phyloP scores from a whole-genome alignment of 345 rosid species.

The Camelina sativa region DNA sequence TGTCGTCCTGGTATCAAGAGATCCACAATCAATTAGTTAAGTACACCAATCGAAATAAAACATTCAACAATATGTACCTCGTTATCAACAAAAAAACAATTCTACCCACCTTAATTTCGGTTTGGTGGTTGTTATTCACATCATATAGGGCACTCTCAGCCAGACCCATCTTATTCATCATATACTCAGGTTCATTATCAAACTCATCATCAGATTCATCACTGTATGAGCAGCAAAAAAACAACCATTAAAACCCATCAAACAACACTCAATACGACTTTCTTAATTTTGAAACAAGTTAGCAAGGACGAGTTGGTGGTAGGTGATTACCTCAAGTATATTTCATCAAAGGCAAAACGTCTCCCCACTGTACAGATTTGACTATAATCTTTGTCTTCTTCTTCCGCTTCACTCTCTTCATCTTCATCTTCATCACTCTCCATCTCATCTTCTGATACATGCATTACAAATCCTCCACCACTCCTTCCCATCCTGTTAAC shows the following conservation, averaged over 20 bases:
- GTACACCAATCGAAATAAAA: neutral
- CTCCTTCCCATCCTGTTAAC: conserved; percentile 47
- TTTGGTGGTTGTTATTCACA: conserved; percentile 60
- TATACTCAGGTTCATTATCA: conserved; percentile 46
- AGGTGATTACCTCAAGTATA: conserved; percentile 58
- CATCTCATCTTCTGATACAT: conserved; percentile 61
- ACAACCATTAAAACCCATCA: conserved; percentile 18
- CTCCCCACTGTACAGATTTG: conserved; percentile 41
- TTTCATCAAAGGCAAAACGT: conserved; percentile 56
- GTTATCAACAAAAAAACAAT: neutral
- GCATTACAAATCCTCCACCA: conserved; percentile 62
- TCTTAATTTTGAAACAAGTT: neutral
- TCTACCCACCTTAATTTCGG: conserved; percentile 61
- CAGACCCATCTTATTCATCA: conserved; percentile 60
- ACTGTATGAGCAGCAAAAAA: conserved; percentile 33
- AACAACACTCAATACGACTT: conserved; percentile 1
- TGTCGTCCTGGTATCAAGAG: conserved; percentile 65
- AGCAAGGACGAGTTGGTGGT: conserved; percentile 1
- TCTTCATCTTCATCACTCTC: conserved; percentile 50
- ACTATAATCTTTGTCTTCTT: conserved; percentile 40
- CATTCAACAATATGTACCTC: neutral
- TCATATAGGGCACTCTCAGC: conserved; percentile 65
- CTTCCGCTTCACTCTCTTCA: conserved; percentile 44
- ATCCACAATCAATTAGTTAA: conserved; percentile 14
- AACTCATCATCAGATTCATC: conserved; percentile 66